Conservation (phyloP, 441 rosid genomes). For the Erysimum pusillum region DNA sequence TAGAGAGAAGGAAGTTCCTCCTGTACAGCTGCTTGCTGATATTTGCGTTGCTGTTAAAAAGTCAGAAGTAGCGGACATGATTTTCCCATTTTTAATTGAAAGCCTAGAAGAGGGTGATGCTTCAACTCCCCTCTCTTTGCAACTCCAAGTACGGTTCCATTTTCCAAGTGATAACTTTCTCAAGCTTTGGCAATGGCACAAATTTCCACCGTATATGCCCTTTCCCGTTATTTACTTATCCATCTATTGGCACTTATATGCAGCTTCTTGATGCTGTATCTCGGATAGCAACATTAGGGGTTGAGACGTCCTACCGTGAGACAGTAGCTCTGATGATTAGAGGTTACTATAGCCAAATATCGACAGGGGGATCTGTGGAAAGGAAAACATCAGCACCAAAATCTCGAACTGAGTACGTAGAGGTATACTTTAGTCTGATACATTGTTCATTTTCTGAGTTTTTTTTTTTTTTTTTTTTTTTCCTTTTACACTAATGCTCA, state of each 20-base stretch:
- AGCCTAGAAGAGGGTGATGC: constrained; percentile 90
- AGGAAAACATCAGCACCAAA: constrained; percentile 70
- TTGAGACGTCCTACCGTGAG: constrained; percentile 89
- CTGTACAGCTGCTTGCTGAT: constrained; percentile 79
- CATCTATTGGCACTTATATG: constrained; percentile 38
- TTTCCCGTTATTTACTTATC: constrained; percentile 44
- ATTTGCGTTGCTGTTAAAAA: constrained; percentile 73
- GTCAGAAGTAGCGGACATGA: constrained; percentile 88
- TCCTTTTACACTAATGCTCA: constrained; percentile 53
- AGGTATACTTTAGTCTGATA: constrained; percentile 58
- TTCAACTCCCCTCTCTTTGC: constrained; percentile 71
- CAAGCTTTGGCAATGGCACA: neutral
- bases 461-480: constrained; percentile 36
- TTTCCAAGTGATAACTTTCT: constrained; percentile 44
- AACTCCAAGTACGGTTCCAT: constrained; percentile 69
- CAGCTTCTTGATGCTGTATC: constrained; percentile 96
- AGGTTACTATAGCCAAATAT: constrained; percentile 72
- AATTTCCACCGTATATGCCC: neutral
- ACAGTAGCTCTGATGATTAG: constrained; percentile 88
- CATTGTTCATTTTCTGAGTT: constrained; percentile 33
- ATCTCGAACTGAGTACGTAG: constrained; percentile 72
- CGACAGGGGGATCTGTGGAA: constrained; percentile 72
- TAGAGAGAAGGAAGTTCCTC: constrained; percentile 77
- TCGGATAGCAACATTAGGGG: constrained; percentile 88
- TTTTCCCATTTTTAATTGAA: constrained; percentile 84